These are phyloP conservation scores for Hypsizygus marmoreus DNA, from an alignment of 768 basidiomycete species.

Conservation along the genomic window DNA sequence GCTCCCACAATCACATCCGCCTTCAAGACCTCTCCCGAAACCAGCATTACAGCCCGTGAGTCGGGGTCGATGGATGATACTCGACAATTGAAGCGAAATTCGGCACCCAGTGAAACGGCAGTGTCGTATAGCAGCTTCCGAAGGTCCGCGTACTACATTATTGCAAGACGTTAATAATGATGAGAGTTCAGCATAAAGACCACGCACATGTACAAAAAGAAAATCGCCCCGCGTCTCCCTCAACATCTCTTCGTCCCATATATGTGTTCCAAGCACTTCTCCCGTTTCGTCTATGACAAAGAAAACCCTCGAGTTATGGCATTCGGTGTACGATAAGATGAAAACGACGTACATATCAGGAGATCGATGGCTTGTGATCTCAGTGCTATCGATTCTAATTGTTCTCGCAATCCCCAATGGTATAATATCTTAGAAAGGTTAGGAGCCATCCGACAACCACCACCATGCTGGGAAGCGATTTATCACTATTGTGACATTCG, in stretches of 20 bases:
- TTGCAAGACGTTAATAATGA: no score
- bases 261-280: slow-evolving; percentile 46
- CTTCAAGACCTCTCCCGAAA: slow-evolving; percentile 40
- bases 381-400: slow-evolving; percentile 17
- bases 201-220: slow-evolving; percentile 38
- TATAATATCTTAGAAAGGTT: slow-evolving; percentile 58
- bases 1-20: slow-evolving; percentile 61
- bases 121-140: slow-evolving; percentile 49
- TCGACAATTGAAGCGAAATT: slow-evolving; percentile 35
- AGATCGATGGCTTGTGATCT: slow-evolving; percentile 26
- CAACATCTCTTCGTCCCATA: slow-evolving; percentile 56
- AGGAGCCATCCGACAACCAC: slow-evolving; percentile 42
- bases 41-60: slow-evolving; percentile 31
- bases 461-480: slow-evolving; percentile 15
- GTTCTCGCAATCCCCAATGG: slow-evolving; percentile 50
- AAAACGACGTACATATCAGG: slow-evolving; percentile 13
- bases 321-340: no score
- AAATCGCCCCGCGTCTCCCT: slow-evolving; percentile 43
- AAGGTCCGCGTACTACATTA: slow-evolving; percentile 49
- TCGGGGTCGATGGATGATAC: slow-evolving; percentile 32
- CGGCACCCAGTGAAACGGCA: slow-evolving; percentile 45
- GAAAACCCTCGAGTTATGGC: not conserved
- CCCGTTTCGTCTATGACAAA: slow-evolving; percentile 48
- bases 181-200: no score
- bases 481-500: not conserved